These are phyloP conservation scores for Nakazawaea laoshanensis DNA, from an alignment of 805 yeast species.

Conservation along the genomic window DNA sequence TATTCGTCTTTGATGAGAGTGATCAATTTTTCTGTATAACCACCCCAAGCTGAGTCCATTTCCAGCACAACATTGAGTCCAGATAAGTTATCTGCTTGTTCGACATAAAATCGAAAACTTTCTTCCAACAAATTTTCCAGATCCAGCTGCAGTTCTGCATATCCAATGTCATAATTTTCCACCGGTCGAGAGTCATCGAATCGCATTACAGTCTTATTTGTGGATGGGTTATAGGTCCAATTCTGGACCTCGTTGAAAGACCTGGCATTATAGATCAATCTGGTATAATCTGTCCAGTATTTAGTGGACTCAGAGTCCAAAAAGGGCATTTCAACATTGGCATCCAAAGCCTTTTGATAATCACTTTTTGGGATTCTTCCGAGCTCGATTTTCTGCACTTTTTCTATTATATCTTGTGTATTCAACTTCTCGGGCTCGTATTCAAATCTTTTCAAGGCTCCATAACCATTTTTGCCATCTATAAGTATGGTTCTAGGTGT, in stretches of 20 bases:
- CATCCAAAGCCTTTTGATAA: conserved; percentile 60
- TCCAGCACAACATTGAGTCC: conserved; percentile 71
- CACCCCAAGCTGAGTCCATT: conserved; percentile 79
- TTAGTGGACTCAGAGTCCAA: conserved; percentile 33
- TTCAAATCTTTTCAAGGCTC: conserved; percentile 52
- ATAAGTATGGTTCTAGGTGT: conserved; percentile 79
- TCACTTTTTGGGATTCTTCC: conserved; percentile 36
- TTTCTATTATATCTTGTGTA: conserved; percentile 10
- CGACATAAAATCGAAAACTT: conserved; percentile 53
- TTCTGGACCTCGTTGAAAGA: conserved; percentile 43
- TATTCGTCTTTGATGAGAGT: conserved; percentile 62
- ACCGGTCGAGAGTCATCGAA: conserved; percentile 30
- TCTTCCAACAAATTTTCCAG: conserved; percentile 48
- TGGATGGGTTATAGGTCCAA: conserved; percentile 47
- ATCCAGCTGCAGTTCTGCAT: conserved; percentile 28
- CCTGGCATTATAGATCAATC: conserved; percentile 57
- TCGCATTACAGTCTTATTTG: conserved; percentile 18
- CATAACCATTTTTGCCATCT: conserved; percentile 74
- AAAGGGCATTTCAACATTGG: conserved; percentile 24
- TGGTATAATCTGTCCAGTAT: conserved; percentile 78
- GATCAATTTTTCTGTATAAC: conserved; percentile 48
- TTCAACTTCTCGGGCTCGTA: conserved; percentile 29
- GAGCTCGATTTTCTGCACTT: conserved; percentile 20
- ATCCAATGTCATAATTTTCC: conserved; percentile 45
- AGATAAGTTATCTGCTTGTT: conserved; percentile 63